phyloP scores from a whole-genome alignment of 2,329 filamentous ascomycete species.

The Arthrobotrys iridis region DNA sequence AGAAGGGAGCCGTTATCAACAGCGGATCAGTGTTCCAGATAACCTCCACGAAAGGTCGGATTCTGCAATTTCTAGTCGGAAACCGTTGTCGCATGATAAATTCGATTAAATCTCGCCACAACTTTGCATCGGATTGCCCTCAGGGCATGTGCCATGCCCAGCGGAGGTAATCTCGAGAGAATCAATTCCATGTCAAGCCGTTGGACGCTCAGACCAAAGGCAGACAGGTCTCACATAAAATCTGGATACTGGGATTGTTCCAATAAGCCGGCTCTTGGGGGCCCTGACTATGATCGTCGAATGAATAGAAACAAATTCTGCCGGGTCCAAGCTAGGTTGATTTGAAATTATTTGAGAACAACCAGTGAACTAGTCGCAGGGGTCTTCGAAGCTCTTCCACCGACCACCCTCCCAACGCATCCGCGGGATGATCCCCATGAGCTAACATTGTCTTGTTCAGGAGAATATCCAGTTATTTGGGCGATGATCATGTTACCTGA shows the following conservation, averaged over 20 bases:
- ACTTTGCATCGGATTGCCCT: constrained; percentile 21
- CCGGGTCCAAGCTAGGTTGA: constrained; percentile 41
- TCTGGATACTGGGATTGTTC: constrained; percentile 41
- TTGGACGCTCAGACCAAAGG: constrained; percentile 49
- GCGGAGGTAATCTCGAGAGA: constrained; percentile 32
- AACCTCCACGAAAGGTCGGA: constrained; percentile 30
- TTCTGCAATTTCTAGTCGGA: constrained; percentile 20
- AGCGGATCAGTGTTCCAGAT: constrained; percentile 43
- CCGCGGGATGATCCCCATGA: constrained; percentile 22
- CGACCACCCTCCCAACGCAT: constrained; percentile 15
- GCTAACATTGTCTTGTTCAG: constrained; percentile 31
- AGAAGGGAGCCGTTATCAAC: constrained; percentile 30
- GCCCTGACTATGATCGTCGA: constrained; percentile 35
- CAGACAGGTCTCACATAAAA: constrained; percentile 20
- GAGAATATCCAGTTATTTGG: constrained; percentile 24
- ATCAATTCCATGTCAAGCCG: constrained; percentile 48
- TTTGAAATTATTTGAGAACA: constrained; percentile 53
- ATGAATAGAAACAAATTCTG: constrained; percentile 17
- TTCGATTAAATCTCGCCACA: constrained; percentile 37
- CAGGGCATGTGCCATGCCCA: constrained; percentile 40
- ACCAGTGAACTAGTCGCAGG: constrained; percentile 34
- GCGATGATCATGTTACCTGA: constrained; percentile 30
- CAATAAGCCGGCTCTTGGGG: constrained; percentile 47
- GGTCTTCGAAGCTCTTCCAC: constrained; percentile 25
- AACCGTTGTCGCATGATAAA: constrained; percentile 33